Conservation (phyloP, 73 alveolate genomes). For the Breviolum minutum region DNA sequence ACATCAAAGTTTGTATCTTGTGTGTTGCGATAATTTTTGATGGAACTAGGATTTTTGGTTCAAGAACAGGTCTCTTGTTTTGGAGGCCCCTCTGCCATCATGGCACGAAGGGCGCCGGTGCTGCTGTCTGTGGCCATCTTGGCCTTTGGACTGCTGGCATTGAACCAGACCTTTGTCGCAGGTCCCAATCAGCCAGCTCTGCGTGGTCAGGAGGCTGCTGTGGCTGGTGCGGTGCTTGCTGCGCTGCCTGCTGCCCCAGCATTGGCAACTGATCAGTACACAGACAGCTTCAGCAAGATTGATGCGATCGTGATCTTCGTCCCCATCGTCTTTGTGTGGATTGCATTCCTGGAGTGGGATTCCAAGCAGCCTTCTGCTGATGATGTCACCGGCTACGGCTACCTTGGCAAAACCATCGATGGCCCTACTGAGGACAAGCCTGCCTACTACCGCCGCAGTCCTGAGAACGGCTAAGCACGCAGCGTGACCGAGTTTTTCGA, state of each 20-base stretch:
- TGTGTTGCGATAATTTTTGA: neutral
- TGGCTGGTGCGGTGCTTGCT: conserved; percentile 50
- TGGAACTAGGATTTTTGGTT: neutral
- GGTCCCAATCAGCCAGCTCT: neutral
- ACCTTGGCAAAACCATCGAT: conserved; percentile 13
- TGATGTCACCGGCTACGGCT: conserved; percentile 31
- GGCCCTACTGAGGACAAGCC: conserved; percentile 25
- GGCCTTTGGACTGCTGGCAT: conserved; percentile 42
- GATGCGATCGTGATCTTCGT: conserved; percentile 32
- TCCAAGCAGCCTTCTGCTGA: conserved; percentile 40
- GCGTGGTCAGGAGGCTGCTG: conserved; percentile 73
- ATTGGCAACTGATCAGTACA: conserved; percentile 35
- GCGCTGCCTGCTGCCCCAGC: conserved; percentile 48
- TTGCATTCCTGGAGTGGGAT: conserved; percentile 42
- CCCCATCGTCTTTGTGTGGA: conserved; percentile 11
- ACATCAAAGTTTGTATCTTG: neutral
- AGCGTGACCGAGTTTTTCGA: neutral
- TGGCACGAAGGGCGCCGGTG: conserved; percentile 21
- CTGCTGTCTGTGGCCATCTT: conserved; percentile 33
- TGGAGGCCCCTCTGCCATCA: conserved; percentile 25
- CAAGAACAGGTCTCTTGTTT: neutral
- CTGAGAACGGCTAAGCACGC: conserved; percentile 31
- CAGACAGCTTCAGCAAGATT: conserved; percentile 34
- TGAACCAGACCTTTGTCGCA: conserved; percentile 56
- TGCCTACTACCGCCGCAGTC: conserved; percentile 50